phyloP scores from a whole-genome alignment of 2,329 filamentous ascomycete species.

The Ustulina deusta region DNA sequence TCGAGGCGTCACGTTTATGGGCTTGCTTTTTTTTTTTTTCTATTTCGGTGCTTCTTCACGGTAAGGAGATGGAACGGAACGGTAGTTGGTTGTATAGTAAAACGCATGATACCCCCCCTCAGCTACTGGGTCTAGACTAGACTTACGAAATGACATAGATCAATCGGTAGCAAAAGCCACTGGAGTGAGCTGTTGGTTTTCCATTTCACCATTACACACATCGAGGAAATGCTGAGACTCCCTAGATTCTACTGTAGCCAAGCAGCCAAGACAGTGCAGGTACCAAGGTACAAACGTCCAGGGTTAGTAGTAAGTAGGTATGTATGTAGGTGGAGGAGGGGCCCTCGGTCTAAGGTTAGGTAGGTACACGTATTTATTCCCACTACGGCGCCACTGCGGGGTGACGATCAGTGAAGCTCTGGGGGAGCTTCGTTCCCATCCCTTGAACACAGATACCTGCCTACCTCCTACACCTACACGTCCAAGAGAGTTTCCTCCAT shows the following conservation, averaged over 20 bases:
- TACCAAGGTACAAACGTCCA: background rate
- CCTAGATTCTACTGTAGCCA: background rate
- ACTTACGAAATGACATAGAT: slow-evolving; percentile 13
- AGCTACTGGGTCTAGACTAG: slow-evolving; percentile 16
- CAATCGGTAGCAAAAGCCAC: background rate
- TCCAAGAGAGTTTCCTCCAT: background rate
- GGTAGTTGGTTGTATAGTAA: slow-evolving; percentile 15
- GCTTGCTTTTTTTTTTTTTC: background rate
- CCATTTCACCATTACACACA: background rate
- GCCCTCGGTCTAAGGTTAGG: no score
- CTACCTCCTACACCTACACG: slow-evolving; percentile 4
- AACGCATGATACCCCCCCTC: slow-evolving; percentile 34
- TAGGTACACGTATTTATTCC: no score
- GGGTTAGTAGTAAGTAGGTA: background rate
- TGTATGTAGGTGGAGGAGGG: background rate
- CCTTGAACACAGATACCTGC: background rate
- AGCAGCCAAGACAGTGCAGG: no score
- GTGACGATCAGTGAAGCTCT: slow-evolving; percentile 22
- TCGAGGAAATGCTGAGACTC: background rate
- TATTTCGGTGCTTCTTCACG: background rate
- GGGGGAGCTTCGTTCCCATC: slow-evolving; percentile 1
- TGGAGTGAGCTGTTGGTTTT: background rate
- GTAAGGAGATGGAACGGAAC: slow-evolving; percentile 1
- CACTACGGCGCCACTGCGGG: slow-evolving; percentile 20
- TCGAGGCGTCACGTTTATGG: slow-evolving; percentile 5